Percentiles rank a stretch among this genome's conserved stretches.
Evolutionary conservation across 2,329 filamentous ascomycete genomes (phyloP).

Genomic region (Curvularia hawaiiensis): DNA sequence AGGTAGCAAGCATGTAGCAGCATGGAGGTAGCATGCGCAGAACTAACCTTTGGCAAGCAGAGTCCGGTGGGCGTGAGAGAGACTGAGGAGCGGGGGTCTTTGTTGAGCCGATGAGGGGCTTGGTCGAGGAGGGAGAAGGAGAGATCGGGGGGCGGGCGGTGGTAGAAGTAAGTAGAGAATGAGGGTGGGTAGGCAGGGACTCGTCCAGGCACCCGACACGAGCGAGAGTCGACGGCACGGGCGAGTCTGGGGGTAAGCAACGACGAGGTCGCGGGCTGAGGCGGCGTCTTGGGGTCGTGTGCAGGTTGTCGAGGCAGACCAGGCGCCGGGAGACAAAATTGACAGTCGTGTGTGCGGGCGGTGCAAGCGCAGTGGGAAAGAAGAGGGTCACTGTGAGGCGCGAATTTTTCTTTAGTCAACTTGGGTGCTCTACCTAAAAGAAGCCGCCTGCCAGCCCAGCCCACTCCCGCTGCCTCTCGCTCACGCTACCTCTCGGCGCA

Average conservation of each 20-base stretch:
- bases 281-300: constrained; percentile 34
- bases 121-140: constrained; percentile 11
- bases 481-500: constrained; percentile 14
- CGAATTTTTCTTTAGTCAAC: constrained; percentile 25
- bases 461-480: not conserved
- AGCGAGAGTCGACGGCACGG: constrained; percentile 18
- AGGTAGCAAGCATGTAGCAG: constrained; percentile 20
- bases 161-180: constrained; percentile 14
- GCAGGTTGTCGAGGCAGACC: constrained; percentile 33
- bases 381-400: constrained; percentile 28
- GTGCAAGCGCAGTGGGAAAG: constrained; percentile 33
- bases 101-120: not conserved
- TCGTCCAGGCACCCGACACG: constrained; percentile 38
- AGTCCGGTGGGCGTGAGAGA: constrained; percentile 15
- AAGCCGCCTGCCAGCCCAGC: constrained; percentile 22
- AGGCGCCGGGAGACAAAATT: constrained; percentile 39
- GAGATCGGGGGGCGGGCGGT: constrained; percentile 15
- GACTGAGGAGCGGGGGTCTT: constrained; percentile 11
- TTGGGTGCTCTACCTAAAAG: constrained; percentile 20
- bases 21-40: constrained; percentile 19
- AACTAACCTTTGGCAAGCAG: constrained; percentile 36
- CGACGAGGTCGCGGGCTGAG: constrained; percentile 27
- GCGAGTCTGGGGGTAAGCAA: constrained; percentile 20
- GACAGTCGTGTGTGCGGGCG: constrained; percentile 41
- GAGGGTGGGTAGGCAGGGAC: constrained; percentile 23